Evolutionary conservation across 2,329 filamentous ascomycete genomes (phyloP), one percentile per base, ranked within the genome.

Genomic region (Daldinia sp.): DNA sequence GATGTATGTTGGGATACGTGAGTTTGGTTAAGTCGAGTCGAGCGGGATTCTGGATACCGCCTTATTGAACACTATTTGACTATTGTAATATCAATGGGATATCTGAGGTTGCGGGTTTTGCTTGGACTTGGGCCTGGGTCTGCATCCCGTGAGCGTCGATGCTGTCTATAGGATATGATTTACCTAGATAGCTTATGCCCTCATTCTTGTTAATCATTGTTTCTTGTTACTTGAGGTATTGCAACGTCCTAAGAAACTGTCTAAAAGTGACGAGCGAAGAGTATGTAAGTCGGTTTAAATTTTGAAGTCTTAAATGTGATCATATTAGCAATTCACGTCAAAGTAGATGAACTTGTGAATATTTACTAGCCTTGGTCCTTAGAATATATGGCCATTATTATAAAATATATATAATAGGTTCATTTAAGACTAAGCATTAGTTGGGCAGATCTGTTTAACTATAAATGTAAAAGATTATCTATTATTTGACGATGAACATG

Each of bases 141-240:
- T 54, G 7, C 57, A 48, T 29, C 6, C 45, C 15, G 27, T 30
- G 9, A 48, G 15, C 15, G 27, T 30, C 15, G 27, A 6, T 13
- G 45, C 8, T 17, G 15, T 30, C 45, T 32, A 47, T n/a, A n/a
- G n/a, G n/a, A 37, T n/a, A 37, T 47, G 23, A 32, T 25, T n/a
- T 41, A 55, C 52, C 19, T 21, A 49, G 54, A 50, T 58, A 54
- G 30, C 19, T 19, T 45, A 45, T 56, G 29, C 32, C 27, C 52
- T 34, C 37, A 29, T 54, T 35, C 21, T 47, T 10, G 17, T 47
- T 60, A 25, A 49, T 17, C 10, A 21, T 10, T n/a, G 9, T 4
- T 43, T 13, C 9, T 29, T 19, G 6, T 9, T 11, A 3, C 19
- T 27, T 27, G n/a, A n/a, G 4, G 39, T 25, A 13, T 25, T 30